Percentiles rank a stretch among this genome's conserved stretches.
These are phyloP conservation scores for Termitomyces sp. DNA, from an alignment of 768 basidiomycete species.

Conservation along the genomic window DNA sequence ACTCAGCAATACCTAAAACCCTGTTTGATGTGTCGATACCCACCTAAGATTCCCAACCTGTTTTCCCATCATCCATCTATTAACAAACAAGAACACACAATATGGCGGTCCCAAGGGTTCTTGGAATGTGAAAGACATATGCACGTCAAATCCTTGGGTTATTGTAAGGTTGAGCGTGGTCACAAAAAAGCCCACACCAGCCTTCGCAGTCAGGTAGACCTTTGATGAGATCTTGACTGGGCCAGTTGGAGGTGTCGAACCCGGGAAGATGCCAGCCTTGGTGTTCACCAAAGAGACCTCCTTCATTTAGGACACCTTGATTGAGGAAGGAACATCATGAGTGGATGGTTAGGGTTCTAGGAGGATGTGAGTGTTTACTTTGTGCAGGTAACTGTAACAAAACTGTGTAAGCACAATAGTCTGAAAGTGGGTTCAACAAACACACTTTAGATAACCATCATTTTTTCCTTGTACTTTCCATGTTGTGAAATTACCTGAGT, in stretches of 20 bases:
- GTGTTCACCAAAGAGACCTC: conserved; percentile 70
- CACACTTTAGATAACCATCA: conserved; percentile 66
- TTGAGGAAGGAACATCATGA: neutral
- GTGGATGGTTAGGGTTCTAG: neutral
- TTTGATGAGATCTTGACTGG: conserved; percentile 47
- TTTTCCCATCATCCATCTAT: conserved; percentile 92
- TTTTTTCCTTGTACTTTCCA: conserved; percentile 80
- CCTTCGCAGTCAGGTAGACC: conserved; percentile 55
- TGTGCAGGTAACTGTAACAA: conserved; percentile 64
- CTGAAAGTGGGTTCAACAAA: conserved; percentile 7
- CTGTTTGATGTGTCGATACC: conserved; percentile 16
- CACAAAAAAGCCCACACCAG: conserved; percentile 83
- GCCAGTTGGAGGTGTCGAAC: conserved; percentile 65
- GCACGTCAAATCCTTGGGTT: conserved; percentile 59
- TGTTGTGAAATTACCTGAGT: conserved; percentile 54
- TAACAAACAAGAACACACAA: conserved; percentile 72
- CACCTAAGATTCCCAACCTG: conserved; percentile 69
- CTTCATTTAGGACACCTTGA: conserved; percentile 64
- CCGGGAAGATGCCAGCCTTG: conserved; percentile 75
- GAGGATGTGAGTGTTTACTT: conserved; percentile 26
- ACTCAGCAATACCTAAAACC: conserved; percentile 5
- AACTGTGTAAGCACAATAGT: neutral
- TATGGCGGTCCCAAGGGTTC: conserved; percentile 61
- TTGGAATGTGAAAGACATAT: conserved; percentile 72
- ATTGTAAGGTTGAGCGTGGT: conserved; percentile 68